Evolutionary conservation across 306 rosid species (phyloP), one percentile per base, ranked within the genome.

Genomic region (Amphicarpaea edgeworthii): DNA sequence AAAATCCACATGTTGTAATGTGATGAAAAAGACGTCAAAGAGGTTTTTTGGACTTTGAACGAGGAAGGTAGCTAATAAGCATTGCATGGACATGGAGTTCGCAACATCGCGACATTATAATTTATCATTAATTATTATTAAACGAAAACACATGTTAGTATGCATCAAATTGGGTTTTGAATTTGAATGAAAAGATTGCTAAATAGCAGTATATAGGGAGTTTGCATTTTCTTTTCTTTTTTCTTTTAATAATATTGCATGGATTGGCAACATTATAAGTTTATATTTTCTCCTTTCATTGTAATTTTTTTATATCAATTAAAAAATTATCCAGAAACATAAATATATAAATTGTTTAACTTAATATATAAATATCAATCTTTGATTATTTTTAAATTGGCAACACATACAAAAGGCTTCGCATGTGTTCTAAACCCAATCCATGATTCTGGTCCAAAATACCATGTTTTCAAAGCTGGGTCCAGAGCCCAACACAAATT

Each of bases 1-100:
- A 58, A 40, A 75, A 68, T 68, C 84, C 47, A 55, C 30, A 5
- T 7, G 20, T 38, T 9, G 6, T 60, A 59, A 8, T 5, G n/a
- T 17, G 0, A 16, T 26, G 15, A 46, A 12, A 60, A 58, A 17
- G 58, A 60, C 7, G 23, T 6, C 59, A 57, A 43, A 12, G 20
- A 11, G 21, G 21, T 21, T 7, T 70, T 49, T 14, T 70, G 16
- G 65, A 38, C 51, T 72, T 55, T 38, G 54, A 72, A 70, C 19
- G 12, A 51, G 8, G 17, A 30, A 32, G 19, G 16, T 23, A 30
- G 32, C 21, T 60, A 28, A 6, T 58, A 26, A 57, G 15, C 20
- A 21, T 11, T 59, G 20, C 65, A 59, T 59, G 6, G 11, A 28
- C 65, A 59, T 59, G 6, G 11, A 28, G 41, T 60, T 32, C 5